phyloP scores from a whole-genome alignment of 345 rosid species.

The Citrus maxima region DNA sequence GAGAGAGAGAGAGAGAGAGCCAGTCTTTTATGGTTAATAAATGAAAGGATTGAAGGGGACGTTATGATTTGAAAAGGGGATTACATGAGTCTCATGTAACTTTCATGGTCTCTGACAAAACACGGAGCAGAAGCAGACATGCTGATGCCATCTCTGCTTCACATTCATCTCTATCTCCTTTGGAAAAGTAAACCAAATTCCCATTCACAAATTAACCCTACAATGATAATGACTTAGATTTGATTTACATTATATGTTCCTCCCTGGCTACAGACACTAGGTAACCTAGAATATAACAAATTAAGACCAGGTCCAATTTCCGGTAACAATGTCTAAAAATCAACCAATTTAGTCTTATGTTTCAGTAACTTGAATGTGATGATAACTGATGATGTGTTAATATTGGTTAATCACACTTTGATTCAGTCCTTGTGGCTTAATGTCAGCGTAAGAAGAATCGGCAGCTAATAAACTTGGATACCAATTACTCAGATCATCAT shows the following conservation, averaged over 20 bases:
- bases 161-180: background rate
- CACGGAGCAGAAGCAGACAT: slow-evolving; percentile 10
- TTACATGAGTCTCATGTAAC: slow-evolving; percentile 7
- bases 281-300: background rate
- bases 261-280: background rate
- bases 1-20: background rate
- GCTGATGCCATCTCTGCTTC: slow-evolving; percentile 16
- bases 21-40: background rate
- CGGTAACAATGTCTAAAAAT: slow-evolving; percentile 3
- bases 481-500: slow-evolving; percentile 9
- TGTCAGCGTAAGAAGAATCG: slow-evolving; percentile 21
- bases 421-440: slow-evolving; percentile 17
- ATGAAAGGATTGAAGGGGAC: background rate
- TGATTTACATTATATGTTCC: background rate
- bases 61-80: background rate
- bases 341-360: background rate
- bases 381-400: background rate
- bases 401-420: slow-evolving; percentile 23
- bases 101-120: slow-evolving; percentile 15
- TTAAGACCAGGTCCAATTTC: background rate
- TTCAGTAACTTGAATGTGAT: slow-evolving; percentile 6
- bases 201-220: background rate
- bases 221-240: background rate
- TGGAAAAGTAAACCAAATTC: background rate
- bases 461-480: slow-evolving; percentile 8